Percentiles rank a stretch among this genome's conserved stretches.
These are phyloP conservation scores for Neohortaea acidophila DNA, from an alignment of 495 filamentous ascomycete species.

Conservation along the genomic window DNA sequence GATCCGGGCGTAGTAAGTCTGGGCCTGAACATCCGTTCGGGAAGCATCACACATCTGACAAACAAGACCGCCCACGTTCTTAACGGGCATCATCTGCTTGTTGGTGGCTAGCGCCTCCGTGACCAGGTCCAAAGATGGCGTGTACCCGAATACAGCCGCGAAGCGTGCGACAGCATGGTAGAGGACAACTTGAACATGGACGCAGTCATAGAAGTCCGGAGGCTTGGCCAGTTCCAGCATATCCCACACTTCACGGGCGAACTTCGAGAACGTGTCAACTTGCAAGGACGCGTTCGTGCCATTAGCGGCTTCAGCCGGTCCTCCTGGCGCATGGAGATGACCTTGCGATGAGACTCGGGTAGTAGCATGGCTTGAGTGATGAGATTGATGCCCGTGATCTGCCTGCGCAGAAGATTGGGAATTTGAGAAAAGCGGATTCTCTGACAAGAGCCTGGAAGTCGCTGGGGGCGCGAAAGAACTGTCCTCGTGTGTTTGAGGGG, in stretches of 20 bases:
- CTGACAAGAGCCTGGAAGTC: constrained; percentile 1
- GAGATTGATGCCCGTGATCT: too few species aligned
- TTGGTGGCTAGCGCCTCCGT: constrained; percentile 50
- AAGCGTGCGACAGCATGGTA: constrained; percentile 44
- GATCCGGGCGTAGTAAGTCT: constrained; percentile 19
- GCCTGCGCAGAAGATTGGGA: background rate
- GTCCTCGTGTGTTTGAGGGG: constrained; percentile 2
- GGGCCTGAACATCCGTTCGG: constrained; percentile 8
- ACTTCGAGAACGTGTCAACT: constrained; percentile 30
- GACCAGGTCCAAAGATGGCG: constrained; percentile 44
- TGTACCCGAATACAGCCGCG: constrained; percentile 36
- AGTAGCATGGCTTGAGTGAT: too few species aligned
- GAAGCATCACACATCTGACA: constrained; percentile 42
- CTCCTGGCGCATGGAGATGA: too few species aligned
- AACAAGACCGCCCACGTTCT: constrained; percentile 46
- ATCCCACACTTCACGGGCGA: constrained; percentile 48
- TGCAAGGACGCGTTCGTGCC: too few species aligned
- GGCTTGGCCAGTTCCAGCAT: constrained; percentile 41
- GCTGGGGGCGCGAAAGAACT: background rate
- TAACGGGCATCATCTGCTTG: constrained; percentile 49
- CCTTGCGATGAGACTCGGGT: too few species aligned
- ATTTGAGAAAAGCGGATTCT: constrained; percentile 7
- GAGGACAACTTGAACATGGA: constrained; percentile 48
- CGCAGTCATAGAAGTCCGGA: constrained; percentile 45
- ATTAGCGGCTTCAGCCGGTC: too few species aligned